Evolutionary conservation across 2,329 filamentous ascomycete species (phyloP).

Genomic region (Pseudocercospora pini-densiflorae): DNA sequence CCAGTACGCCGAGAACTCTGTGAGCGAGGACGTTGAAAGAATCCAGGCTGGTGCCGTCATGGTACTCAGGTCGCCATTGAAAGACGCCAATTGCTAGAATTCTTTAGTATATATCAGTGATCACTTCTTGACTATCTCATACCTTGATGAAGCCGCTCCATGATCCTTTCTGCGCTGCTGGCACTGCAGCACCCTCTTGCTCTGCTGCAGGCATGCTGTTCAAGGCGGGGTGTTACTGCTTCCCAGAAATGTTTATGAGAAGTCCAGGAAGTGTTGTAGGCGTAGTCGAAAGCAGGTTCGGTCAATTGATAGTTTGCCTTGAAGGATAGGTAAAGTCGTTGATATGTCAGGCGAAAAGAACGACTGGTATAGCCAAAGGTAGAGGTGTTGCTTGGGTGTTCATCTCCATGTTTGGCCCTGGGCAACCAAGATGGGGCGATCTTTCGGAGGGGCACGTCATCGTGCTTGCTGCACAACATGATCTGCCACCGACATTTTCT

Average conservation of each 20-base stretch:
- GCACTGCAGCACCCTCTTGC: constrained; percentile 52
- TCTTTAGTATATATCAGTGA: constrained; percentile 8
- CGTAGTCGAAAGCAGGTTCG: background rate
- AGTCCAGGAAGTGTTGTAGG: background rate
- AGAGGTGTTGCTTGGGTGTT: background rate
- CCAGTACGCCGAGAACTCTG: constrained; percentile 63
- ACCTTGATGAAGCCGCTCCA: constrained; percentile 58
- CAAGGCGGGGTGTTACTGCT: background rate
- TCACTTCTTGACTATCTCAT: constrained; percentile 14
- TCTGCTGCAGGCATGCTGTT: constrained; percentile 24
- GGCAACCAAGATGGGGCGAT: background rate
- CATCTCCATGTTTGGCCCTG: background rate
- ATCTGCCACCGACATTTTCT: background rate
- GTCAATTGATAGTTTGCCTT: background rate
- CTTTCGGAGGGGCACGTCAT: background rate
- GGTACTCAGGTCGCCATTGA: constrained; percentile 61
- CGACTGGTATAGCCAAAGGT: background rate
- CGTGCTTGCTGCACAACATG: background rate
- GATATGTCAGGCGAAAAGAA: background rate
- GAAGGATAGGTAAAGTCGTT: background rate
- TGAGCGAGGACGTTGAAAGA: constrained; percentile 59
- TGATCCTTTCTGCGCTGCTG: constrained; percentile 50
- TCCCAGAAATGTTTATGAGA: background rate
- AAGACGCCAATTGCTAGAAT: constrained; percentile 57
- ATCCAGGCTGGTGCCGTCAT: constrained; percentile 63